Base-by-base conservation (phyloP, 2,329 filamentous ascomycete species). In the Aspergillus sp. region DNA sequence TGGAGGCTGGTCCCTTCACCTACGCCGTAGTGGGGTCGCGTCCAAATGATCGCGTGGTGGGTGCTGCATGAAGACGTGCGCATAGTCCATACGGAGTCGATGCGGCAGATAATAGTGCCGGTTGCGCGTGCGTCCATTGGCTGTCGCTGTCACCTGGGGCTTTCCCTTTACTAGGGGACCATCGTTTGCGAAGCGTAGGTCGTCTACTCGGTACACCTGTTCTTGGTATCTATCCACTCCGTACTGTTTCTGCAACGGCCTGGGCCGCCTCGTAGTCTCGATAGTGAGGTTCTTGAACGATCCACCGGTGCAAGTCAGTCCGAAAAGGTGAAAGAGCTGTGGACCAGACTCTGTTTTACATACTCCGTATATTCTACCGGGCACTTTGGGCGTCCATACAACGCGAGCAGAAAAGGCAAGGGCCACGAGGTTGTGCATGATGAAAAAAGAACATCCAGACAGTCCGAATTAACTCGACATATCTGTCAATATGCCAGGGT, bases 221-320 rank as follows among this genome's bases (percentile, higher is more conserved):
- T 29, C 25, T 29, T 10, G 25, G 25, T 29, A 29, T 29, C 25
- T 29, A 10, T 10, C 25, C 4, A 10, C 25, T 29, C 25, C 25
- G 25, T 29, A 29, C 40, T 42, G 32, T 48, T 19, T 38, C 29
- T 43, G 10, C 45, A 47, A 42, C 45, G 45, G 45, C 45, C 40
- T 50, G 40, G 47, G 17, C 47, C 44, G 38, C 34, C 45, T 41
- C 32, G 45, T 45, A 45, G 45, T 38, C 41, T 48, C 42, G 25
- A 43, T 34, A 48, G 50, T 38, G 50, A 45, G 50, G 50, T 47
- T 34, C 31, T 36, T 41, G 40, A 31, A 19, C 17, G 19, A 21
- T 44, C 40, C 32, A 38, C 17, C n/a, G 40, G 19, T 20, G 40
- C 40, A 50, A 6, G 29, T 13, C 16, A 21, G 11, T 42, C 40